Base-by-base conservation (phyloP, 2,329 filamentous ascomycete species). In the Phialophora macrospora region DNA sequence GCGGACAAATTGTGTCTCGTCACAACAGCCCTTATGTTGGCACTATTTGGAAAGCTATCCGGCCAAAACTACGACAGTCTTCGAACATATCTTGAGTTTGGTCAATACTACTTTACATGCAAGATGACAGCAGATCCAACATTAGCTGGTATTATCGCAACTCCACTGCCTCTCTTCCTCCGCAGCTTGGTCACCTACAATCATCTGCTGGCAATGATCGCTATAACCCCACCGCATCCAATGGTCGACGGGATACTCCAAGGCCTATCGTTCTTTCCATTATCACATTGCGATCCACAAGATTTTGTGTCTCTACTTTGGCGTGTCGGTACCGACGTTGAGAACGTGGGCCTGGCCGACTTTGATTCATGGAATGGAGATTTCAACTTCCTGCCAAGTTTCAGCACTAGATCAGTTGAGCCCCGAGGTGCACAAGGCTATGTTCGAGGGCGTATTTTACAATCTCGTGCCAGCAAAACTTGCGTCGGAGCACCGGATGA, bases 361-460 rank as follows among this genome's bases (percentile, higher is more conserved):
- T 38, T 61, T 22, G 48, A 61, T 5, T 28, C 8, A 22, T 61
- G 59, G 59, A 46, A 61, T 22, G 59, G 48, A 14, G 38, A 44
- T 20, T 24, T 61, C 28, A 49, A 55, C 32, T 61, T 61, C 30
- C 48, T 61, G 20, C 59, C 59, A 28, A 61, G 59, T 46, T 52
- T 28, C 34, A 61, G 48, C 24, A 61, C 34, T 11, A 55, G n/a
- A 20, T 20, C 54, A 51, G 32, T 32, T 8, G 20, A 24, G 38
- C 14, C 20, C 14, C 2, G 8, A 41, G 22, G 24, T 32, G 12
- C 38, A 38, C 26, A 14, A 17, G 38, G 17, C 17, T 1, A 44
- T 44, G 38, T 44, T 5, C 38, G 17, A 20, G 5, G 38, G 17
- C 38, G 17, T 44, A n/a, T 44, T 8, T 20, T 20, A 4, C 38